These are phyloP conservation scores for Stentor roeselii DNA, from an alignment of 73 alveolate species.

Conservation along the genomic window DNA sequence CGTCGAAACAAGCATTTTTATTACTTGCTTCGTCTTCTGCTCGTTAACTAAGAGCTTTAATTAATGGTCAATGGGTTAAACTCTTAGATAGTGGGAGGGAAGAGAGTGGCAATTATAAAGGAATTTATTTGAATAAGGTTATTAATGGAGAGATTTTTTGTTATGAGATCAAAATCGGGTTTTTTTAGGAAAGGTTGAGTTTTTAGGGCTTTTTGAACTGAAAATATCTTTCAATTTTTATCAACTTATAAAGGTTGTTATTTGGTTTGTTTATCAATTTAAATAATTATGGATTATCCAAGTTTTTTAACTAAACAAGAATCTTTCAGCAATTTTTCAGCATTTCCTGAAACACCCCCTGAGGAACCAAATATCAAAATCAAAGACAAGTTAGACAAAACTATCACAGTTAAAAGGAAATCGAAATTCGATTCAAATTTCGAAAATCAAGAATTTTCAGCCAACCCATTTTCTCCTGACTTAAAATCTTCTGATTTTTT, in stretches of 20 bases:
- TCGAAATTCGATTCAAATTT: neutral
- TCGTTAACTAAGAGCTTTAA: neutral
- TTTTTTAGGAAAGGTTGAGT: neutral
- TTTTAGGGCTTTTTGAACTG: neutral
- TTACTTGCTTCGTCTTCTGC: too few species aligned
- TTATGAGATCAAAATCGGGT: neutral
- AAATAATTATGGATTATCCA: neutral
- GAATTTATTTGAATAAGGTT: neutral
- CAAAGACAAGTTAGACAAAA: neutral
- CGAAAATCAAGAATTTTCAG: neutral
- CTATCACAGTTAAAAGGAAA: neutral
- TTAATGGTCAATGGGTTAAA: neutral
- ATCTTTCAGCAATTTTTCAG: neutral
- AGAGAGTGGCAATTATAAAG: neutral
- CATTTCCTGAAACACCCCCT: neutral
- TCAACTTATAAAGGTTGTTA: too few species aligned
- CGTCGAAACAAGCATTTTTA: conserved; percentile 4
- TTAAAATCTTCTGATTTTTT: neutral
- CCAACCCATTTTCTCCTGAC: neutral
- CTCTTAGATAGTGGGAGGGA: neutral
- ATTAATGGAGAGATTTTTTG: neutral
- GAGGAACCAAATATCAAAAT: neutral
- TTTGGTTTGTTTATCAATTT: too few species aligned
- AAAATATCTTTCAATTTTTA: too few species aligned
- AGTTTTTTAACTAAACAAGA: too few species aligned